A percentile compares a stretch with the other conserved stretches of the same genome.
Conservation (phyloP, 75 land plant species). For the Pinus tabuliformis region DNA sequence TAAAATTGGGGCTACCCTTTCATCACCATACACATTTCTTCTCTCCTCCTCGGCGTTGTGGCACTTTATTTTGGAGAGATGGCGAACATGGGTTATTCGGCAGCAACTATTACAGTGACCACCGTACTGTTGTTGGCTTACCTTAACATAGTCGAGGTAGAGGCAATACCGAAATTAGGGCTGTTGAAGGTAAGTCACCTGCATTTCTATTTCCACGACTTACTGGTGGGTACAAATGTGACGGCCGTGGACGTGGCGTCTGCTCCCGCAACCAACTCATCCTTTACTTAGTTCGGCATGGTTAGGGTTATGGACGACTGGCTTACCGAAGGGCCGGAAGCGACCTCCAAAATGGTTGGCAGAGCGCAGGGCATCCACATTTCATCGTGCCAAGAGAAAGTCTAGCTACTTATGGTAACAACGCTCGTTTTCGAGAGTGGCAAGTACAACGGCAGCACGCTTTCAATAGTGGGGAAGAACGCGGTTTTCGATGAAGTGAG, state of each 20-base stretch:
- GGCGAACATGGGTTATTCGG: too few relatives aligned
- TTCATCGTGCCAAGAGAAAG: not conserved
- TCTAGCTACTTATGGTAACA: slow-evolving; percentile 11
- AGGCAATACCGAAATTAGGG: not conserved
- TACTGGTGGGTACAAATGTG: not conserved
- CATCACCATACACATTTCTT: too few relatives aligned
- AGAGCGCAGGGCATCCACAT: slow-evolving; percentile 19
- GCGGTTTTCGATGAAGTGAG: slow-evolving; percentile 1
- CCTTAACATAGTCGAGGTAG: too few relatives aligned
- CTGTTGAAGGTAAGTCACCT: too few relatives aligned
- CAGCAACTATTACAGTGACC: too few relatives aligned
- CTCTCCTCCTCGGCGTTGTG: too few relatives aligned
- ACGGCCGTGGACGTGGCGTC: slow-evolving; percentile 29
- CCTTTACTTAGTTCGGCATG: slow-evolving; percentile 26
- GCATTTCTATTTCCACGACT: too few relatives aligned
- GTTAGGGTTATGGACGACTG: slow-evolving; percentile 17
- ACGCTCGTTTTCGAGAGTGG: slow-evolving; percentile 1
- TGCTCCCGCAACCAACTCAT: slow-evolving; percentile 13
- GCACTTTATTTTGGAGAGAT: too few relatives aligned
- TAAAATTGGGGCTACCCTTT: too few relatives aligned
- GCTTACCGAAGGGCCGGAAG: slow-evolving; percentile 17
- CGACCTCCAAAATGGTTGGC: slow-evolving; percentile 13
- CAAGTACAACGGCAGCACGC: slow-evolving; percentile 14
- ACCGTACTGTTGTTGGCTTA: too few relatives aligned
- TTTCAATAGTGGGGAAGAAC: slow-evolving; percentile 14